Percentiles rank a stretch among this genome's conserved stretches.
These are phyloP conservation scores for Boeremia lycopersici DNA, from an alignment of 2,329 filamentous ascomycete genomes.

Conservation along the genomic window DNA sequence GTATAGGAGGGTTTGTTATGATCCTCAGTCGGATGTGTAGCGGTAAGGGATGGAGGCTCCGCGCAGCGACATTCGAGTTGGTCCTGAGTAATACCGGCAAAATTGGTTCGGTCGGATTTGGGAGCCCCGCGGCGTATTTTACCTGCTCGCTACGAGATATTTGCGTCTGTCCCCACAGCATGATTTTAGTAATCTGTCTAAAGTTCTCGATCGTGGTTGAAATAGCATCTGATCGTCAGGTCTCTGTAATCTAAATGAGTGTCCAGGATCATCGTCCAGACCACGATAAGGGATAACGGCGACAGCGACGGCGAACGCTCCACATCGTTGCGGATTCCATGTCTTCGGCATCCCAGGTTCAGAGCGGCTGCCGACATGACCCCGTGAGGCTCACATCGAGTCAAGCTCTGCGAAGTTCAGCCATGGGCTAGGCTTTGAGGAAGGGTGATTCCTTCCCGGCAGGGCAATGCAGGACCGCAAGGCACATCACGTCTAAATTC, in stretches of 20 bases:
- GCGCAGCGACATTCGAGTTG: conserved; percentile 5
- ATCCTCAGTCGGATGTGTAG: conserved; percentile 1
- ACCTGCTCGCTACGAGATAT: conserved; percentile 16
- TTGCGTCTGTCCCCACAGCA: conserved; percentile 16
- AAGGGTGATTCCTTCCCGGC: conserved; percentile 4
- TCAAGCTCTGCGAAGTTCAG: conserved; percentile 14
- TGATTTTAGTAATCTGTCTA: conserved; percentile 18
- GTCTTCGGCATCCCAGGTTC: conserved; percentile 15
- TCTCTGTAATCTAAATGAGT: conserved; percentile 13
- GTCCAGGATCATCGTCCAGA: conserved; percentile 4
- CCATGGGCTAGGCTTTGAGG: neutral
- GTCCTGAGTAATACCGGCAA: conserved; percentile 15
- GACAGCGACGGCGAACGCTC: conserved; percentile 12
- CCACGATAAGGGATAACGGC: conserved; percentile 14
- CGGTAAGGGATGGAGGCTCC: conserved; percentile 16
- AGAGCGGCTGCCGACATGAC: conserved; percentile 23
- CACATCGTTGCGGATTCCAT: conserved; percentile 11
- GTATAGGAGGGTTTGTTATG: conserved; percentile 5
- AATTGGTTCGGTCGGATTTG: conserved; percentile 11
- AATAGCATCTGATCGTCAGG: conserved; percentile 14
- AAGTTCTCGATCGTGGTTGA: conserved; percentile 16
- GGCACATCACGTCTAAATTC: conserved; percentile 9
- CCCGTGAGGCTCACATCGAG: conserved; percentile 28
- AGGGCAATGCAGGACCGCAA: conserved; percentile 5
- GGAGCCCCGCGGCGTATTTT: conserved; percentile 12